Evolutionary conservation across 2,329 filamentous ascomycete species (phyloP), one percentile per base, ranked within the genome.

Genomic region (Curvularia sp.): DNA sequence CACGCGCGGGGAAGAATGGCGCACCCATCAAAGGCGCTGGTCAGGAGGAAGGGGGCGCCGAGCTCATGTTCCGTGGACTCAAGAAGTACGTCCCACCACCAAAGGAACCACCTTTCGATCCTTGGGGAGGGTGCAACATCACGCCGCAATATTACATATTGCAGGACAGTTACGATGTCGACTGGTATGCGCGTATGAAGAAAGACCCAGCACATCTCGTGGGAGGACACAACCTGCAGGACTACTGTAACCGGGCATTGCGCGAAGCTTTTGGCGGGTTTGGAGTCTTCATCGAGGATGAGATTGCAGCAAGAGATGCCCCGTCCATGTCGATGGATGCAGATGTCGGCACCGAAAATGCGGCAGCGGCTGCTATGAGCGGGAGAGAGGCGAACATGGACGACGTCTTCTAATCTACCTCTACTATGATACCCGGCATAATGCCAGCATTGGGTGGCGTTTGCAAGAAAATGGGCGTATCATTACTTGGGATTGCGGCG

Each of bases 231-330:
- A 88, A 89, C 69, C 81, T 94, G 43, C 82, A 85, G 33, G 93
- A 97, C 73, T 98, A 95, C 73, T 91, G 92, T 69, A 83, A 88
- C 7, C 84, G 93, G 24, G 89, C 91, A 24, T 80, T 99, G 73
- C 90, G 92, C 60, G 93, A 97, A 73, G 93, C 94, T 0, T 98
- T 97, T 78, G 88, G 91, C 0, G 95, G 96, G 0, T 77, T 99
- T 60, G 92, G 91, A 0, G 91, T 96, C 42, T 96, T 96, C 68
- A 82, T 99, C 42, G 89, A 86, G 35, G 92, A 97, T 46, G 93
- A 96, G 72, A 71, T 68, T 49, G 74, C 49, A 62, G 80, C 80
- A 48, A 75, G 70, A 26, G 77, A 79, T 48, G 78, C 73, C 31
- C 57, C 61, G 13, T 77, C 75, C 1, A 75, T 69, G 39, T 77